These are phyloP conservation scores for Globisporangium ultimum DNA, from an alignment of 352 stramenopile species.

Conservation along the genomic window DNA sequence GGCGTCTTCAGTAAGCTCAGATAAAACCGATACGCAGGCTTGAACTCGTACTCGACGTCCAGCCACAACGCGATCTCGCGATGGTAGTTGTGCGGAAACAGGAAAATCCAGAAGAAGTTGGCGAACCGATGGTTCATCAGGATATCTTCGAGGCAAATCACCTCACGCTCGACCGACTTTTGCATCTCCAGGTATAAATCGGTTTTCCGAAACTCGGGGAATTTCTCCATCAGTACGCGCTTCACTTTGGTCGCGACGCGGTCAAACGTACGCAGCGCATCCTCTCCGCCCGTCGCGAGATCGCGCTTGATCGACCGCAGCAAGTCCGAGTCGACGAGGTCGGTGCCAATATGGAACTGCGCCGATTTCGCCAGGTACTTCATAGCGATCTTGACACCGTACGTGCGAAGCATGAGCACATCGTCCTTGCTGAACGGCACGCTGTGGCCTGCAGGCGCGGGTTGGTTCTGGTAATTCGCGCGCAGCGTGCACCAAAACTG, in stretches of 20 bases:
- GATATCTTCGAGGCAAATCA: slow-evolving; percentile 81
- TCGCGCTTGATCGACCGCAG: slow-evolving; percentile 74
- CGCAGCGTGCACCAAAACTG: slow-evolving; percentile 71
- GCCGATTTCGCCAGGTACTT: slow-evolving; percentile 80
- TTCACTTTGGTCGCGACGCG: slow-evolving; percentile 74
- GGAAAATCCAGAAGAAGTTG: slow-evolving; percentile 89
- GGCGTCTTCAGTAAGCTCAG: slow-evolving; percentile 53
- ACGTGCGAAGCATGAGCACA: slow-evolving; percentile 77
- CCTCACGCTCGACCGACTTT: slow-evolving; percentile 72
- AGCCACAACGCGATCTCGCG: slow-evolving; percentile 83
- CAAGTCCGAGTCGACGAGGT: slow-evolving; percentile 57
- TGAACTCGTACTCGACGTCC: slow-evolving; percentile 88
- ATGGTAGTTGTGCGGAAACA: slow-evolving; percentile 87
- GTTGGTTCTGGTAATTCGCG: slow-evolving; percentile 46
- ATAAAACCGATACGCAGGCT: slow-evolving; percentile 75
- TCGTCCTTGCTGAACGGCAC: slow-evolving; percentile 80
- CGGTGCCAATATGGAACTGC: slow-evolving; percentile 74
- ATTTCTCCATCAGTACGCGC: slow-evolving; percentile 74
- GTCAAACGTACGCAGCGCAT: slow-evolving; percentile 80
- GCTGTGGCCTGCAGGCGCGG: slow-evolving; percentile 8
- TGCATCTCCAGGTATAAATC: slow-evolving; percentile 82
- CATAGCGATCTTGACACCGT: slow-evolving; percentile 84
- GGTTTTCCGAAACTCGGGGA: slow-evolving; percentile 75
- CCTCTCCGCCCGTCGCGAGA: slow-evolving; percentile 70
- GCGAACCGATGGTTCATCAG: slow-evolving; percentile 86